Conservation (phyloP, 306 rosid genomes). For the Citrullus mucosospermus region DNA sequence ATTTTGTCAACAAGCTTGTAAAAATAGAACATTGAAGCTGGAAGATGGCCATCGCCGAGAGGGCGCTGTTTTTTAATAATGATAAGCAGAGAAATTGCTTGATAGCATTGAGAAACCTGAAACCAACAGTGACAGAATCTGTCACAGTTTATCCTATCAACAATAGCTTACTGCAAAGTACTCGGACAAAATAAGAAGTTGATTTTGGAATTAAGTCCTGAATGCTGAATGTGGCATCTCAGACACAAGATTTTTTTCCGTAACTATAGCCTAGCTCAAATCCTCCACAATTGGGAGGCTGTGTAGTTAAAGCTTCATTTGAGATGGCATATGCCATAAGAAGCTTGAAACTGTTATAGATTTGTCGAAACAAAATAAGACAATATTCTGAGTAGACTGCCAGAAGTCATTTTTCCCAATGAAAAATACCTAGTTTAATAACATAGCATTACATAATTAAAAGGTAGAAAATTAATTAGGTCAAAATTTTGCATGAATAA, state of each 20-base stretch:
- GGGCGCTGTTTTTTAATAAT: constrained; percentile 84
- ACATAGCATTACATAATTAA: background rate
- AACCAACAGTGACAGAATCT: constrained; percentile 21
- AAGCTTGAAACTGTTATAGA: background rate
- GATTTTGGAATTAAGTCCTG: background rate
- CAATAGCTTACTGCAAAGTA: constrained; percentile 1
- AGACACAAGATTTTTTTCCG: background rate
- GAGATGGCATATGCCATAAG: background rate
- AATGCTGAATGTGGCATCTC: background rate
- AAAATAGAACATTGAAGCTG: constrained; percentile 95
- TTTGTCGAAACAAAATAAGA: background rate
- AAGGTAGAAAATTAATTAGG: background rate
- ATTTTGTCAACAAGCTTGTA: constrained; percentile 68
- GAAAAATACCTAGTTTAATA: background rate
- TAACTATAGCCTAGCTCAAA: background rate
- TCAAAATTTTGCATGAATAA: background rate
- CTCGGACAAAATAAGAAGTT: background rate
- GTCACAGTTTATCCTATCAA: constrained; percentile 12
- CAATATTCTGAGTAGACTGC: background rate
- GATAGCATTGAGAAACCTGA: constrained; percentile 82
- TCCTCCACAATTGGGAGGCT: background rate
- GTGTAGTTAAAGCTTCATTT: background rate
- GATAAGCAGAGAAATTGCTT: constrained; percentile 95
- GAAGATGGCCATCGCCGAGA: constrained; percentile 91
- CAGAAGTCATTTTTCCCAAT: background rate